These are phyloP conservation scores for Rhododendron vialii DNA, from an alignment of 148 eudicot species.

Conservation along the genomic window DNA sequence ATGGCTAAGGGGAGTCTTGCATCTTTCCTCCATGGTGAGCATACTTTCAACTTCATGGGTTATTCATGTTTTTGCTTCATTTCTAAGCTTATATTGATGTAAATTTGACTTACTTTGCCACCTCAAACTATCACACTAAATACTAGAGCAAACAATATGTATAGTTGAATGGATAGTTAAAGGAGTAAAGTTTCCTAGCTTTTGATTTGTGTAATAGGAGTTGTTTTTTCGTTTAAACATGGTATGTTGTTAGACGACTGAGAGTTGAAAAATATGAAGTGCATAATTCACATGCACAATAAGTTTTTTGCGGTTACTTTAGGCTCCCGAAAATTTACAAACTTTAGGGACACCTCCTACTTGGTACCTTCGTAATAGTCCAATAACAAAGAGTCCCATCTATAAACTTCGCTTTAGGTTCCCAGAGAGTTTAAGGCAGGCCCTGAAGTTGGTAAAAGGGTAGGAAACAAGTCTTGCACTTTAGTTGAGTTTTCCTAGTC, in stretches of 20 bases:
- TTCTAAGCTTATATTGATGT: background rate
- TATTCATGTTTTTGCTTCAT: background rate
- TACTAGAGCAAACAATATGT: background rate
- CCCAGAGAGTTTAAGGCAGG: too few relatives aligned
- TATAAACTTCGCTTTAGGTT: too few relatives aligned
- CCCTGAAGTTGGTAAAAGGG: background rate
- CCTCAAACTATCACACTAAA: background rate
- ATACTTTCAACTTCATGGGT: background rate
- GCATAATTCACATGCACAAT: background rate
- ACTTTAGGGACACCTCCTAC: too few relatives aligned
- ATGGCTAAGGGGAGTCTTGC: conserved; percentile 78
- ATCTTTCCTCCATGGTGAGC: conserved; percentile 68
- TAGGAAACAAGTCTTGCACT: background rate
- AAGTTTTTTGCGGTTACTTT: too few relatives aligned
- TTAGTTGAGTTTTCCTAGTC: background rate
- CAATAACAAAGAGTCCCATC: too few relatives aligned
- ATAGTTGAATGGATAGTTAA: background rate
- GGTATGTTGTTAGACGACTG: too few relatives aligned
- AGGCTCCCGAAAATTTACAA: too few relatives aligned
- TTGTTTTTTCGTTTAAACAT: background rate
- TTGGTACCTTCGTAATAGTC: too few relatives aligned
- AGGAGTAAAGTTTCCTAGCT: background rate
- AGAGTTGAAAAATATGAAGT: background rate
- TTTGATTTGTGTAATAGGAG: too few relatives aligned
- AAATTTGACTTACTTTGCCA: background rate